Conservation (phyloP, 2,329 filamentous ascomycete genomes). For the Neurospora sp. region DNA sequence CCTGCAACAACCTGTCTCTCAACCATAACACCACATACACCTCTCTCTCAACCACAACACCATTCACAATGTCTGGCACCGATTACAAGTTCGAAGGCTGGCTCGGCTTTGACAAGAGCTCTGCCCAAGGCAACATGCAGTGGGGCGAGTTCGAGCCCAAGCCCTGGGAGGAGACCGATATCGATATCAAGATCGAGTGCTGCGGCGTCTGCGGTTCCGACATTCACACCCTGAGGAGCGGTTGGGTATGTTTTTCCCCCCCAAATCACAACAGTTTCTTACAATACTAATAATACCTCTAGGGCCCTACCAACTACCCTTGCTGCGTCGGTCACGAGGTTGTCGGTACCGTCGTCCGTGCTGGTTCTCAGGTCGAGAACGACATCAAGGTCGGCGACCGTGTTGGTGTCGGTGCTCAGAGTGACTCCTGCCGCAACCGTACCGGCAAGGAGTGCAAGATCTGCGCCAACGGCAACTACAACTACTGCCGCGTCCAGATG, state of each 20-base stretch:
- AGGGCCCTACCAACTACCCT: constrained; percentile 23
- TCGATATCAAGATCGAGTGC: constrained; percentile 57
- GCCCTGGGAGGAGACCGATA: constrained; percentile 54
- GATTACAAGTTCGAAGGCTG: constrained; percentile 42
- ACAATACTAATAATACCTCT: background rate
- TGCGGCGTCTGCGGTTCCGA: constrained; percentile 59
- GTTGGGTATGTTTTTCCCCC: constrained; percentile 28
- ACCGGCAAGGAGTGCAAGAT: constrained; percentile 28
- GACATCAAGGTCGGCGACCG: constrained; percentile 50
- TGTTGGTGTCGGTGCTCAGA: constrained; percentile 54
- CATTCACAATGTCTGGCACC: constrained; percentile 20
- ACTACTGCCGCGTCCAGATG: constrained; percentile 28
- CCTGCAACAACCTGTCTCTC: background rate
- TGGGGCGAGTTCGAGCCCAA: constrained; percentile 52
- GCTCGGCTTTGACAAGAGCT: constrained; percentile 32
- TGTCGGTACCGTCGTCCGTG: constrained; percentile 45
- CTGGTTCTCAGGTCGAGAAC: constrained; percentile 36
- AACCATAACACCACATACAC: background rate
- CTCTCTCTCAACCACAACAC: background rate
- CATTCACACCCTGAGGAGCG: constrained; percentile 47
- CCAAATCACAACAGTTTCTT: background rate
- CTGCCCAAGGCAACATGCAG: constrained; percentile 41
- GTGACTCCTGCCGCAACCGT: constrained; percentile 38
- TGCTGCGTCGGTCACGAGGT: constrained; percentile 57
- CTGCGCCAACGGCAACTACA: constrained; percentile 24